These are phyloP conservation scores for Venturia aucupariae DNA, from an alignment of 2,329 filamentous ascomycete species.

Conservation along the genomic window DNA sequence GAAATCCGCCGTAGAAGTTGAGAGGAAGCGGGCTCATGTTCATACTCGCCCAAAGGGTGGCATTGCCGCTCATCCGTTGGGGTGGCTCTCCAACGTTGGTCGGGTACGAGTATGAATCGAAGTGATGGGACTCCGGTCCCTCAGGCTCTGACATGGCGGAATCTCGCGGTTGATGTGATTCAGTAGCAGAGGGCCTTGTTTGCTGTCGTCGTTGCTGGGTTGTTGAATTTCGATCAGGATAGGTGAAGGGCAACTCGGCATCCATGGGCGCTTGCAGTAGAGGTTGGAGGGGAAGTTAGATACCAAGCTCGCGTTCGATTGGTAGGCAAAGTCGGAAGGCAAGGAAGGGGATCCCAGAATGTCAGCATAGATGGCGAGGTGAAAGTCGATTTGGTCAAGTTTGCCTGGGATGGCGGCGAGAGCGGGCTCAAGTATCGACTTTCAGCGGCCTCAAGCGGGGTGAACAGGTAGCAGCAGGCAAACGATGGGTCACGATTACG, in stretches of 20 bases:
- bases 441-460: slow-evolving; percentile 4
- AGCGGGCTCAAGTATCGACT: background rate
- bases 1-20: background rate
- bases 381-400: background rate
- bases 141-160: background rate
- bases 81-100: background rate
- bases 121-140: background rate
- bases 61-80: background rate
- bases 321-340: background rate
- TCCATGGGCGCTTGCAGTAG: background rate
- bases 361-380: background rate
- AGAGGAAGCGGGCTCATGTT: background rate
- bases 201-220: background rate
- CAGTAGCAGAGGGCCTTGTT: background rate
- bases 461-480: background rate
- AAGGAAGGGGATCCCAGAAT: background rate
- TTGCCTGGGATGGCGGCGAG: background rate
- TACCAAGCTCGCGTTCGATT: background rate
- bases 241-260: background rate
- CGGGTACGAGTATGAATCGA: background rate
- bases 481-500: background rate
- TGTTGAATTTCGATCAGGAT: background rate
- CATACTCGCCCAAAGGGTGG: background rate
- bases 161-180: background rate
- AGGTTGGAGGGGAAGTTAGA: background rate